Evolutionary conservation across 1,284 basidiomycete genomes (phyloP).

Genomic region (Apiotrichum gracile): DNA sequence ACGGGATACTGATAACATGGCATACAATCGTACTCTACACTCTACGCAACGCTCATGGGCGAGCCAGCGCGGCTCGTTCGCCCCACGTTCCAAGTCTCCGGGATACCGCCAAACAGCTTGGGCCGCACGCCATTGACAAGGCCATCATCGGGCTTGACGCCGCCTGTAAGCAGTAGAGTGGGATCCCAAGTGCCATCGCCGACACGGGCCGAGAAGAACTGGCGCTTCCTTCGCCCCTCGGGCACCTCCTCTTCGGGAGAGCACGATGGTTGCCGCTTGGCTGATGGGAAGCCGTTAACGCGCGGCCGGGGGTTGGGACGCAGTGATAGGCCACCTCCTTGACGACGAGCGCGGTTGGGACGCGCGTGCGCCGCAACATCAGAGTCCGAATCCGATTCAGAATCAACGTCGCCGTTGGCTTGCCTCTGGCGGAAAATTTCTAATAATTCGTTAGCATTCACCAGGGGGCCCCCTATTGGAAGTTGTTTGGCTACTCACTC

Average conservation of each 20-base stretch:
- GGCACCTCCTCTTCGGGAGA: conserved; percentile 14
- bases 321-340: conserved; percentile 18
- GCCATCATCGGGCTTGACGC: conserved; percentile 7
- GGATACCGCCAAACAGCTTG: conserved; percentile 22
- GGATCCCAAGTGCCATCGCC: conserved; percentile 19
- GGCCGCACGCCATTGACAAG: conserved; percentile 18
- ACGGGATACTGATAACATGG: conserved; percentile 1
- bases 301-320: conserved; percentile 19
- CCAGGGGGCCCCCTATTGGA: too few species aligned
- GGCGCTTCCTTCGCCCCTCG: conserved; percentile 17
- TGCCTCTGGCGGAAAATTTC: conserved; percentile 23
- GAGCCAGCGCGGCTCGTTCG: conserved; percentile 23
- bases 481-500: conserved; percentile 25
- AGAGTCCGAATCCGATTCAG: conserved; percentile 22
- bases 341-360: conserved; percentile 20
- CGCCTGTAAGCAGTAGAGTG: conserved; percentile 11
- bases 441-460: conserved; percentile 3
- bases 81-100: conserved; percentile 20
- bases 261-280: conserved; percentile 14
- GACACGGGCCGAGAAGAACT: conserved; percentile 16
- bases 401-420: conserved; percentile 18
- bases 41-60: conserved; percentile 24
- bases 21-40: conserved; percentile 8
- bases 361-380: conserved; percentile 21
- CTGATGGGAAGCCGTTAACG: conserved; percentile 15